Conservation (phyloP, 1,139 yeast genomes). For the Magnusiomyces ingens region DNA sequence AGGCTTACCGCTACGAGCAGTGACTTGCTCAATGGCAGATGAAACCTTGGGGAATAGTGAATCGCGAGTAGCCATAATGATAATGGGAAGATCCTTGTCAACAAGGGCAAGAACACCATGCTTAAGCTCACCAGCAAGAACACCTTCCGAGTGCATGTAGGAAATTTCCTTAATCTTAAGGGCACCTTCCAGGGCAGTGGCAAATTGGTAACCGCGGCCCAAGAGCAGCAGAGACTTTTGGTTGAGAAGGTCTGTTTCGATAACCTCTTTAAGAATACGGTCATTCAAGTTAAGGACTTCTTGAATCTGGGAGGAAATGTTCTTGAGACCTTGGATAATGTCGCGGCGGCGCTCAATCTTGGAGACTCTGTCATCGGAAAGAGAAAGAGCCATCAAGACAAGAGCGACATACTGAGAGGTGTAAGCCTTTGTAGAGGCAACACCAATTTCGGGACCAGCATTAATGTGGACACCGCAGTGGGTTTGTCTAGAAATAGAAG, state of each 20-base stretch:
- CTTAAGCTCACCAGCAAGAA: constrained; percentile 96
- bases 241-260: constrained; percentile 62
- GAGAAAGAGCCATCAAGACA: constrained; percentile 91
- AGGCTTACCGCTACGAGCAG: constrained; percentile 96
- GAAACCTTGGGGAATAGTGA: constrained; percentile 93
- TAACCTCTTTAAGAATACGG: constrained; percentile 54
- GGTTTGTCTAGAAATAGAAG: constrained; percentile 89
- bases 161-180: constrained; percentile 96
- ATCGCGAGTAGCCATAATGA: constrained; percentile 96
- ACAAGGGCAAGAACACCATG: constrained; percentile 98
- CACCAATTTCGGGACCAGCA: constrained; percentile 99
- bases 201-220: constrained; percentile 97
- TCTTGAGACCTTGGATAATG: constrained; percentile 78
- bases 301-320: constrained; percentile 80
- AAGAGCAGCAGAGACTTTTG: constrained; percentile 84
- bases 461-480: constrained; percentile 99
- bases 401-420: constrained; percentile 97
- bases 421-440: constrained; percentile 98
- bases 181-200: constrained; percentile 98
- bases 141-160: constrained; percentile 99
- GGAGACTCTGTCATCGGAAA: constrained; percentile 86
- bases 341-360: constrained; percentile 68
- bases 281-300: constrained; percentile 63
- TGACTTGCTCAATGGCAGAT: constrained; percentile 94
- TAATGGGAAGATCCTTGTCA: constrained; percentile 87